Percentiles rank a stretch among this genome's conserved stretches.
phyloP scores from a whole-genome alignment of 441 rosid species.

The Jatropha podagrica region DNA sequence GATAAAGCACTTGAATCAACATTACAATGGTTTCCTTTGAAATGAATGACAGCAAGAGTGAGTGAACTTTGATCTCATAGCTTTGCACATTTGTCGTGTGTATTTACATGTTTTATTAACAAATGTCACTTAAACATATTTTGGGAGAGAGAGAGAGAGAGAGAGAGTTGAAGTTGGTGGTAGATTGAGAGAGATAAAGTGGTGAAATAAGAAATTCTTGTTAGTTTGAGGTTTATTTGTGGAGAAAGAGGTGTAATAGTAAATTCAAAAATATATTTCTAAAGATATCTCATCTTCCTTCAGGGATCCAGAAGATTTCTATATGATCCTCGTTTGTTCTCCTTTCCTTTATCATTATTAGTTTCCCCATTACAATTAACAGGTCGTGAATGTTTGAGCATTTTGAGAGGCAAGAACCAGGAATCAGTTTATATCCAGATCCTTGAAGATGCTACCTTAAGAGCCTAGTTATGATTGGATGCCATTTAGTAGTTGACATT shows the following conservation, averaged over 20 bases:
- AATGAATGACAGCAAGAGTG: conserved; percentile 76
- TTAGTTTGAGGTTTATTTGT: background rate
- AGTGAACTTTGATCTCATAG: conserved; percentile 17
- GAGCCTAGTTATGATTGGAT: background rate
- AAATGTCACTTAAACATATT: background rate
- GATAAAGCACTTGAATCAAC: conserved; percentile 14
- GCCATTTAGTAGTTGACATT: too few relatives aligned
- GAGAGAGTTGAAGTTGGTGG: background rate
- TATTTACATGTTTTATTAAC: background rate
- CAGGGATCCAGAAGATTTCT: background rate
- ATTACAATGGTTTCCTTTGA: conserved; percentile 62
- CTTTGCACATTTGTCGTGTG: background rate
- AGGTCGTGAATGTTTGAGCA: background rate
- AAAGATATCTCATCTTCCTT: background rate
- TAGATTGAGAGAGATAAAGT: background rate
- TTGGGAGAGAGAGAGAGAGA: background rate
- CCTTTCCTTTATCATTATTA: too few relatives aligned
- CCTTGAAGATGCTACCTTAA: background rate
- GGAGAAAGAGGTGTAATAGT: background rate
- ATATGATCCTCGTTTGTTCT: too few relatives aligned
- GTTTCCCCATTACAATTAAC: too few relatives aligned
- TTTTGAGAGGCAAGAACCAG: background rate
- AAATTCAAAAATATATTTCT: background rate
- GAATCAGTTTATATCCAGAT: too few relatives aligned
- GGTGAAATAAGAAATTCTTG: background rate